Conservation (phyloP, 2,329 filamentous ascomycete genomes). For the Talaromyces sp. region DNA sequence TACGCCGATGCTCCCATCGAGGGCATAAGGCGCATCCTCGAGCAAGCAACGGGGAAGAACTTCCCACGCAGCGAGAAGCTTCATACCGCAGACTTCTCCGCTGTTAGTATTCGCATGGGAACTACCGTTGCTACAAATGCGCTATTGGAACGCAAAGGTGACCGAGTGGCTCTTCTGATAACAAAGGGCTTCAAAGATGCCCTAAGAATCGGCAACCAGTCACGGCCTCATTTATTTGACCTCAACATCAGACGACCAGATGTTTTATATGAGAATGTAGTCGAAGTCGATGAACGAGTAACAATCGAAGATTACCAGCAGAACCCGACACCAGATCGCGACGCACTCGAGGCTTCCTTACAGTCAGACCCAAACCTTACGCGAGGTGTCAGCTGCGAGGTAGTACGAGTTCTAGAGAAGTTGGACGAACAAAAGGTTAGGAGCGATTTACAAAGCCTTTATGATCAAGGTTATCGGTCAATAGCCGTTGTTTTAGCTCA, state of each 20-base stretch:
- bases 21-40: slow-evolving; percentile 69
- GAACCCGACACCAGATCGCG: slow-evolving; percentile 17
- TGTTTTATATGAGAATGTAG: slow-evolving; percentile 17
- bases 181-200: slow-evolving; percentile 81
- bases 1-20: slow-evolving; percentile 58
- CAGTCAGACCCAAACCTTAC: slow-evolving; percentile 13
- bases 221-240: slow-evolving; percentile 78
- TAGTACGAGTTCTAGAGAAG: slow-evolving; percentile 59
- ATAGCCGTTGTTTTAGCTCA: slow-evolving; percentile 59
- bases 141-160: slow-evolving; percentile 76
- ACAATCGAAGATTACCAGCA: slow-evolving; percentile 27
- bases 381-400: slow-evolving; percentile 54
- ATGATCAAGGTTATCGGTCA: slow-evolving; percentile 26
- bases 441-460: slow-evolving; percentile 52
- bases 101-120: slow-evolving; percentile 64
- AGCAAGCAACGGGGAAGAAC: slow-evolving; percentile 12
- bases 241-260: slow-evolving; percentile 76
- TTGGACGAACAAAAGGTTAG: slow-evolving; percentile 49
- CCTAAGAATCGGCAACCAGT: slow-evolving; percentile 81
- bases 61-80: slow-evolving; percentile 14
- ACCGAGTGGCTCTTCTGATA: slow-evolving; percentile 74
- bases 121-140: slow-evolving; percentile 89
- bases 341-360: slow-evolving; percentile 11
- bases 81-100: slow-evolving; percentile 8
- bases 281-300: slow-evolving; percentile 41